Base-by-base conservation (phyloP, 768 basidiomycete species). In the Mycena alexandri region DNA sequence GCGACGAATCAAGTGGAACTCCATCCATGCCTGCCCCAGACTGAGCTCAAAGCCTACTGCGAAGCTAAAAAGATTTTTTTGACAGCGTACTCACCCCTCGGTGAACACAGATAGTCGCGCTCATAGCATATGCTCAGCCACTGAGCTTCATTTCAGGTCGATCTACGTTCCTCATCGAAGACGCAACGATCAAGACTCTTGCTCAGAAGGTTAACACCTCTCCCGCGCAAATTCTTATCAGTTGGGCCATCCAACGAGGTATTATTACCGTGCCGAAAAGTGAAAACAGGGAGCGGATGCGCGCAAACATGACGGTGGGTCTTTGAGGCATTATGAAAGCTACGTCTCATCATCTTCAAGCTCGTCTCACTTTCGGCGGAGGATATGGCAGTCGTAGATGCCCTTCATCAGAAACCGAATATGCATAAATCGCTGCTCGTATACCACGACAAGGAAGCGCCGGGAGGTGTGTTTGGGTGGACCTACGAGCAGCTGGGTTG, bases 241-340 rank as follows among this genome's bases (percentile, higher is more conserved):
- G 86, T 68, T 92, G 91, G 91, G 87, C 85, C 8, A 86, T 86
- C 19, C 87, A 90, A 72, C 84, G 87, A 24, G 86, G 86, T 9
- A 84, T 89, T 38, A 81, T 85, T 22, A 84, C 89, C 58, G 83
- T 91, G 71, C 90, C 90, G 41, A 91, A 91, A 79, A 85, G 81
- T 42, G 85, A 87, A 75, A 71, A 85, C 63, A 71, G 72, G 29
- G 75, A 74, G 21, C 81, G 89, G 13, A 80, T 89, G 77, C 77
- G 74, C 50, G 77, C 80, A 24, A 90, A 91, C 74, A 78, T 84
- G 46, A 75, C 77, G 7, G 83, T 84, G 69, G 67, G 68, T 24
- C n/a, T 77, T 80, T 59, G 63, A 72, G 61, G 76, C 78, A 57
- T 71, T 65, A 44, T 73, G 75, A 70, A 76, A 47, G 34, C 11